Base-by-base conservation (phyloP, 1,139 yeast genomes). In the Ogataea hybrid region DNA sequence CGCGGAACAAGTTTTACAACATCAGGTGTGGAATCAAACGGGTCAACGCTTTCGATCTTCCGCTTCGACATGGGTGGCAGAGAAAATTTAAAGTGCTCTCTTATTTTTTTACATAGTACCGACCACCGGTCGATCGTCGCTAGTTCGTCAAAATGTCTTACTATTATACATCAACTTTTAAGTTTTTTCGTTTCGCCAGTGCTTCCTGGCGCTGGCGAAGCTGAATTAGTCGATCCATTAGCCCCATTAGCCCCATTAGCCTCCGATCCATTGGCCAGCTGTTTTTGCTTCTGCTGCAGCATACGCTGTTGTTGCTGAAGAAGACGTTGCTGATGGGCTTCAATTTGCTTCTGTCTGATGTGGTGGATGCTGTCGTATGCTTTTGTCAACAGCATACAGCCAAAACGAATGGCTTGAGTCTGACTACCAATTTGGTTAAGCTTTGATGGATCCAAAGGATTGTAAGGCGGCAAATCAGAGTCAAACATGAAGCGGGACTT, bases 401-500 rank as follows among this genome's bases (percentile, higher is more conserved):
- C 96, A 63, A 90, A 89, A 48, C 97, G 71, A 28, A 90, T 86
- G 0, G 86, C 81, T 64, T 89, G 97, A 0, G 97, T 89, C 43
- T 83, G 94, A 44, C 84, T 85, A 16, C 90, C 79, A 38, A 89
- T 87, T 49, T 86, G 84, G 57, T 89, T 90, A 54, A 89, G 71
- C 44, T 78, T 73, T 0, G 81, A 75, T 1, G 83, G 83, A 57
- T 77, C 81, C 43, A 90, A 74, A 2, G 85, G 85, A 48, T 76
- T 82, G 43, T 70, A 75, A 39, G 68, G 73, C 5, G 74, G 66
- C 32, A 71, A 59, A 51, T 88, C 95, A 34, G 75, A 68, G 59
- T 88, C 96, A 61, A 80, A 87, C 62, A 71, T 75, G 85, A 88
- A 88, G 48, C 83, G 76, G 30, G 90, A 87, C 41, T 75, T 76